Conservation (phyloP, 345 rosid genomes). For the Sisymbrium altissimum region DNA sequence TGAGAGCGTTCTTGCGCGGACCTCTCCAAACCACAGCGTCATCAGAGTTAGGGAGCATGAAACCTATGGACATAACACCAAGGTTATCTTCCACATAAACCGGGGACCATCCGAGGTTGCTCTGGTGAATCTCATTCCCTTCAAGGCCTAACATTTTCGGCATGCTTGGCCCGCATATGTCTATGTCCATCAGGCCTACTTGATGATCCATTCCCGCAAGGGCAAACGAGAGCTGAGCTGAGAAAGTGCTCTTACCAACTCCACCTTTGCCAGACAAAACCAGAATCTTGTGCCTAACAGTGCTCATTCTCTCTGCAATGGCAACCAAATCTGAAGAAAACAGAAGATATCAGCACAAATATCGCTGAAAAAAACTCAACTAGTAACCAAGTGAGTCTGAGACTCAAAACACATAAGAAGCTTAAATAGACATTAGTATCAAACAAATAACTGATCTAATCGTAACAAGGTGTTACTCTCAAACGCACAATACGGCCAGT, state of each 20-base stretch:
- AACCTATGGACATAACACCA: slow-evolving; percentile 96
- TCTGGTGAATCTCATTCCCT: slow-evolving; percentile 93
- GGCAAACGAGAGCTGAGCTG: slow-evolving; percentile 85
- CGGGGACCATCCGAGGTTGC: slow-evolving; percentile 99
- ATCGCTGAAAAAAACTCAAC: background rate
- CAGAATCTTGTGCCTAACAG: slow-evolving; percentile 87
- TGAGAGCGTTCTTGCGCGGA: slow-evolving; percentile 86
- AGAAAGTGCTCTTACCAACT: slow-evolving; percentile 95
- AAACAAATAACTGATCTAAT: background rate
- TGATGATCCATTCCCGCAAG: slow-evolving; percentile 84
- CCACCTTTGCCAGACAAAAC: slow-evolving; percentile 95
- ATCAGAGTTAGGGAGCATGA: slow-evolving; percentile 92
- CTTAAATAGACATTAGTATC: background rate
- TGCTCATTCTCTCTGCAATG: slow-evolving; percentile 91
- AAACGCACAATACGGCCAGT: background rate
- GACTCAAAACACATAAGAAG: background rate
- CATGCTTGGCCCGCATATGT: slow-evolving; percentile 95
- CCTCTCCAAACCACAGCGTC: slow-evolving; percentile 99
- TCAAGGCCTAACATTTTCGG: slow-evolving; percentile 96
- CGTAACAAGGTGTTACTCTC: background rate
- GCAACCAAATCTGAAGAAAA: slow-evolving; percentile 72
- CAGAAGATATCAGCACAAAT: background rate
- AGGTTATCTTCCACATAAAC: slow-evolving; percentile 92
- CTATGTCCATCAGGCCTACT: slow-evolving; percentile 88
- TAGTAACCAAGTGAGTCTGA: background rate